phyloP scores from a whole-genome alignment of 345 rosid species.

The Cardamine resedifolia region DNA sequence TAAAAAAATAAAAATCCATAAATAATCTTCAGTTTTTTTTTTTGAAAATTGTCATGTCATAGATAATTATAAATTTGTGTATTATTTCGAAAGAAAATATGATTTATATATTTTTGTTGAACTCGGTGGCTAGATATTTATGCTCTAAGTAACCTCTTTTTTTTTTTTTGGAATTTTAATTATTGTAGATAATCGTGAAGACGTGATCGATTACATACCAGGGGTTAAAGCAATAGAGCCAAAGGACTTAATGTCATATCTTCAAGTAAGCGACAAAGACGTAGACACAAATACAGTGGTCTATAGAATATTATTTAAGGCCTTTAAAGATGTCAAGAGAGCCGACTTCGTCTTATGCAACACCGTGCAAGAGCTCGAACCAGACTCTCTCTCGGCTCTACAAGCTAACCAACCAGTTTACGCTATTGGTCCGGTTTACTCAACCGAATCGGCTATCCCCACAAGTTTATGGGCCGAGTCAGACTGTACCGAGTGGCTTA shows the following conservation, averaged over 20 bases:
- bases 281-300: slow-evolving; percentile 40
- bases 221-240: slow-evolving; percentile 54
- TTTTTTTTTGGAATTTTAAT: background rate
- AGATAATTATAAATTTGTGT: background rate
- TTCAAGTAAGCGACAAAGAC: slow-evolving; percentile 49
- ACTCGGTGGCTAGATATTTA: too few species aligned
- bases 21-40: background rate
- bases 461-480: slow-evolving; percentile 75
- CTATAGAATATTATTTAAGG: slow-evolving; percentile 48
- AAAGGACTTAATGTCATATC: slow-evolving; percentile 61
- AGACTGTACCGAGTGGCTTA: slow-evolving; percentile 57
- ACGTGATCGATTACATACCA: slow-evolving; percentile 55
- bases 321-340: slow-evolving; percentile 48
- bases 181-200: slow-evolving; percentile 51
- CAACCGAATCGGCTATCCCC: slow-evolving; percentile 44
- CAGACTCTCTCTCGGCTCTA: slow-evolving; percentile 46
- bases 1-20: background rate
- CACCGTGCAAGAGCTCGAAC: slow-evolving; percentile 61
- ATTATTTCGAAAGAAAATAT: background rate
- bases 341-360: slow-evolving; percentile 65
- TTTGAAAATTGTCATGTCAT: background rate
- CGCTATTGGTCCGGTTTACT: slow-evolving; percentile 64
- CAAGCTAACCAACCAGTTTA: slow-evolving; percentile 46
- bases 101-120: background rate
- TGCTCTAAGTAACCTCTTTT: too few species aligned